These are phyloP conservation scores for Pelagomonas calceolata DNA, from an alignment of 108 stramenopile genomes.

Conservation along the genomic window DNA sequence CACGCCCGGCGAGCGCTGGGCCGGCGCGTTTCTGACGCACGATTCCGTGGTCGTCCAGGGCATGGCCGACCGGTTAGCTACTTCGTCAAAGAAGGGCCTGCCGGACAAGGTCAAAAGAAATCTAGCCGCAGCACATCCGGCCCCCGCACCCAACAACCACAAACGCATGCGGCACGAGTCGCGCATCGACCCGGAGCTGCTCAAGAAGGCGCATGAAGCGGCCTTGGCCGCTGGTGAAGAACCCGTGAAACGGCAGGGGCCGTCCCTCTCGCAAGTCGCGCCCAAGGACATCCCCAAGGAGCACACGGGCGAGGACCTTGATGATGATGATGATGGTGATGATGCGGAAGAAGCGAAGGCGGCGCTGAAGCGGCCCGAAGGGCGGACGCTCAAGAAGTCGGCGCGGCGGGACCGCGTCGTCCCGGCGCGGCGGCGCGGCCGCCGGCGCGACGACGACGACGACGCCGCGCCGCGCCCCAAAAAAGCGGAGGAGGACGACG, in stretches of 20 bases:
- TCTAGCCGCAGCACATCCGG: not conserved
- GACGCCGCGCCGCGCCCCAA: too few relatives aligned
- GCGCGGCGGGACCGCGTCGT: too few relatives aligned
- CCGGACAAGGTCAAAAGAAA: too few relatives aligned
- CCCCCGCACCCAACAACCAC: not conserved
- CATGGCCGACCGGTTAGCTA: not conserved
- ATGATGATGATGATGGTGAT: not conserved
- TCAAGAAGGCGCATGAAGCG: not conserved
- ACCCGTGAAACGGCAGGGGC: not conserved
- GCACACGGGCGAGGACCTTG: not conserved
- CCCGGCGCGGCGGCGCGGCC: too few relatives aligned
- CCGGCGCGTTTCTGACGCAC: not conserved
- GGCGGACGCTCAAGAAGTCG: too few relatives aligned
- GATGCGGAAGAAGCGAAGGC: too few relatives aligned
- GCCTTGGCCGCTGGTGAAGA: not conserved
- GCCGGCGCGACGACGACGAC: too few relatives aligned
- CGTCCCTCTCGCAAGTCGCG: not conserved
- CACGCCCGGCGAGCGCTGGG: not conserved
- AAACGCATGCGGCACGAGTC: not conserved
- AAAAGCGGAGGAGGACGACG: too few relatives aligned
- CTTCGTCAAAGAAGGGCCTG: too few relatives aligned
- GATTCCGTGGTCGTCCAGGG: not conserved
- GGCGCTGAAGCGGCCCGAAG: too few relatives aligned
- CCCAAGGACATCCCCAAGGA: not conserved
- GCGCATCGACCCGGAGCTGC: not conserved